phyloP scores from a whole-genome alignment of 352 stramenopile genomes.

The Globisporangium orthogonon region DNA sequence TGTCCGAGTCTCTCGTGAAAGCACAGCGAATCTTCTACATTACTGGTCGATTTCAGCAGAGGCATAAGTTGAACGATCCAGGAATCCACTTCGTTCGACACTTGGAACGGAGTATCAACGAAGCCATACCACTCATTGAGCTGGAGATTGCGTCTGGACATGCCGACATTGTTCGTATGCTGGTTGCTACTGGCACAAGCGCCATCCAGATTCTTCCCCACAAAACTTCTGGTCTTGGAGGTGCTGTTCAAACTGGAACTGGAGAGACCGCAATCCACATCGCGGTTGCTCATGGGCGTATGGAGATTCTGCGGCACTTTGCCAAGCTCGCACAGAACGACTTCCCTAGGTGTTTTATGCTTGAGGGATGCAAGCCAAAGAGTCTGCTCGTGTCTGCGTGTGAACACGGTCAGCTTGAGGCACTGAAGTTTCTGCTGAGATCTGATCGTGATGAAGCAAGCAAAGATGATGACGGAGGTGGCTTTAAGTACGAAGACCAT shows the following conservation, averaged over 20 bases:
- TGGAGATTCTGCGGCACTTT: constrained; percentile 37
- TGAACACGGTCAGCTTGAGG: constrained; percentile 20
- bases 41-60: neutral
- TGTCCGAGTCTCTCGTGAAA: constrained; percentile 21
- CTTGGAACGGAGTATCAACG: constrained; percentile 41
- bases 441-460: neutral
- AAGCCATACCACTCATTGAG: constrained; percentile 30
- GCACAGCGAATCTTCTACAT: constrained; percentile 11
- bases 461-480: constrained; percentile 17
- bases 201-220: constrained; percentile 18
- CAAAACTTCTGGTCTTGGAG: neutral
- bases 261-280: constrained; percentile 42
- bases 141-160: constrained; percentile 31
- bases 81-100: constrained; percentile 31
- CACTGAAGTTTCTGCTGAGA: constrained; percentile 36
- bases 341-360: constrained; percentile 36
- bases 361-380: constrained; percentile 26
- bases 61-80: neutral
- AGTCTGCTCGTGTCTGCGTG: constrained; percentile 48
- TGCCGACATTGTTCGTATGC: constrained; percentile 20
- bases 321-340: constrained; percentile 32
- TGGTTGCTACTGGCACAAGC: constrained; percentile 40
- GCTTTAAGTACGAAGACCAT: constrained; percentile 27
- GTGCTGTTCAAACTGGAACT: constrained; percentile 1
- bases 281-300: constrained; percentile 37